Evolutionary conservation across 495 filamentous ascomycete species (phyloP).

Genomic region (Trypethelium eluteriae): DNA sequence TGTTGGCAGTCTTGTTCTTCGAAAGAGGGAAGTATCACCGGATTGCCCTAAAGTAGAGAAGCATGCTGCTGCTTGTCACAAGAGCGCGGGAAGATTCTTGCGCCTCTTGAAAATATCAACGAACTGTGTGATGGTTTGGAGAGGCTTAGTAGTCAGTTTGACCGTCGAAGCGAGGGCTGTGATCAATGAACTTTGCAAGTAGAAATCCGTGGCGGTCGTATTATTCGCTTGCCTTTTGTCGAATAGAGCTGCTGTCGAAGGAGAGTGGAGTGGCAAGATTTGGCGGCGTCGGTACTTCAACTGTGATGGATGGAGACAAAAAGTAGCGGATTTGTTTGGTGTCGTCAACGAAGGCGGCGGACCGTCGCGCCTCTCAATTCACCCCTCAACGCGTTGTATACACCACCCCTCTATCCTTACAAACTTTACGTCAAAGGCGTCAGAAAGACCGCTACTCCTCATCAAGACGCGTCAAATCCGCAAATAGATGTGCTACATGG

Average conservation of each 20-base stretch:
- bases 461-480: neutral
- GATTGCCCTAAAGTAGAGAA: neutral
- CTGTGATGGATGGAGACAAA: neutral
- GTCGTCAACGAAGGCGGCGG: neutral
- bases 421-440: neutral
- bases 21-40: neutral
- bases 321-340: neutral
- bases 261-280: too few relatives aligned
- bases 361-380: neutral
- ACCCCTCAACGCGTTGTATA: constrained; percentile 12
- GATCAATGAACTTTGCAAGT: too few relatives aligned
- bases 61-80: neutral
- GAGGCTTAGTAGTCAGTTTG: neutral
- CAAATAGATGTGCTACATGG: neutral
- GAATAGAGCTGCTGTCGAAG: neutral
- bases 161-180: neutral
- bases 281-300: neutral
- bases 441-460: neutral
- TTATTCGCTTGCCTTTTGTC: too few relatives aligned
- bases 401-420: neutral
- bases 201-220: too few relatives aligned
- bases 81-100: neutral
- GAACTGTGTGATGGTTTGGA: neutral
- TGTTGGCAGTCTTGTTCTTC: neutral
- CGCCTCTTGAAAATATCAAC: neutral